Evolutionary conservation across 768 basidiomycete species (phyloP), one percentile per base, ranked within the genome.

Genomic region (Phylloporus rhodoxanthus): DNA sequence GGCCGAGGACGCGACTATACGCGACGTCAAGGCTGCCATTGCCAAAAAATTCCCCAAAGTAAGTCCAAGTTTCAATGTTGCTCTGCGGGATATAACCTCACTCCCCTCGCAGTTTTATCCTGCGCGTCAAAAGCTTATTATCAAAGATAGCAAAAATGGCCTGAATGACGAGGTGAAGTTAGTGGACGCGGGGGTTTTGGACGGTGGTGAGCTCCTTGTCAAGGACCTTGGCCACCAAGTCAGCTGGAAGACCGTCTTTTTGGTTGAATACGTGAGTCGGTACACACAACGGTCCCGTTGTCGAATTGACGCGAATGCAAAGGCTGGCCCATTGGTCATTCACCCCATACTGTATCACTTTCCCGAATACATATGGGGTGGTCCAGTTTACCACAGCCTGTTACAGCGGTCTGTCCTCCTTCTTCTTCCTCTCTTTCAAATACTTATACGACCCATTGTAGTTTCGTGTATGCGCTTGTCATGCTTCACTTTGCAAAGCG

Each of bases 141-240:
- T 83, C 4, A 80, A 80, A 45, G 81, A 78, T 45, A 79, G 82
- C 39, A 78, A 75, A 47, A 82, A 79, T 49, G 62, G 79, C 5
- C 74, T 90, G 14, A 70, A 78, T 1, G 86, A 93, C 49, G 81
- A 82, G 14, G 70, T 74, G 34, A 78, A 76, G 28, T 65, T 98
- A 39, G 66, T 64, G 13, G 73, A 78, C 23, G 75, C 80, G n/a
- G 80, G 78, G 0, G 63, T 90, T 4, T 61, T 59, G 9, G 75
- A 83, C 17, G 84, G 79, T 9, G 76, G 75, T n/a, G 81, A 84
- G 51, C 59, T 98, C 32, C 68, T 76, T 32, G 75, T 93, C 51
- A 96, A 96, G 68, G 96, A 98, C 68, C 71, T 98, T 26, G 96
- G 96, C 0, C 78, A 85, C 7, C 96, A 99, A 67, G 72, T 95